Percentiles rank a stretch among this genome's conserved stretches.
phyloP scores from a whole-genome alignment of 768 basidiomycete species.

The Coprinellus aureogranulatus region DNA sequence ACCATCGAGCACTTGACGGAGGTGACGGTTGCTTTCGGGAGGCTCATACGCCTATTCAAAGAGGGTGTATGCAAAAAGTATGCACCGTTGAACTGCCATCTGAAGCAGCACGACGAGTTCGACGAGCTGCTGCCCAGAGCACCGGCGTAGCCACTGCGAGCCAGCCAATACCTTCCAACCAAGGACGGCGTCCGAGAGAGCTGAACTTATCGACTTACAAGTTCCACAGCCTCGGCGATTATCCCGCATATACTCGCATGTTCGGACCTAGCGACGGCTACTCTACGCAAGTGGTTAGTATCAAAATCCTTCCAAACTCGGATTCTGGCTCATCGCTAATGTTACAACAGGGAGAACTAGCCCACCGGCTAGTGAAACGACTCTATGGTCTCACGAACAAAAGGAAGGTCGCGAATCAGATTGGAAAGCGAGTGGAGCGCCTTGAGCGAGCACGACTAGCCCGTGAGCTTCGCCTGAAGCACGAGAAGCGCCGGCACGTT shows the following conservation, averaged over 20 bases:
- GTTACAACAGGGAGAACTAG: neutral
- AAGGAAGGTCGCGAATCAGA: too few relatives aligned
- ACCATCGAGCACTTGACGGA: neutral
- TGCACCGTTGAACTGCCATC: neutral
- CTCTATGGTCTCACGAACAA: neutral
- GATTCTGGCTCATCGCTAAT: neutral
- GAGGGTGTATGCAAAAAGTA: neutral
- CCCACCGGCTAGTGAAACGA: neutral
- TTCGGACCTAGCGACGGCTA: constrained; percentile 38
- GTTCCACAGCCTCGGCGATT: constrained; percentile 37
- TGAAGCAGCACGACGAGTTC: neutral
- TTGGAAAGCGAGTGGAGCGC: too few relatives aligned
- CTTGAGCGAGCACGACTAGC: too few relatives aligned
- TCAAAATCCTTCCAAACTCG: neutral
- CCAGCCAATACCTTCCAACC: too few relatives aligned
- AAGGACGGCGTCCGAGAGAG: too few relatives aligned
- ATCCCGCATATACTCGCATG: constrained; percentile 23
- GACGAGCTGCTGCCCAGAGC: neutral
- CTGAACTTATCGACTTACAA: constrained; percentile 37
- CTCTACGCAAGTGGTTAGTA: constrained; percentile 38
- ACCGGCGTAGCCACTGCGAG: too few relatives aligned
- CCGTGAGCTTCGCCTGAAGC: too few relatives aligned
- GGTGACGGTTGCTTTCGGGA: neutral
- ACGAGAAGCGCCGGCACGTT: too few relatives aligned
- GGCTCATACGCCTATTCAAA: neutral